phyloP scores from a whole-genome alignment of 2,329 filamentous ascomycete species.

The Neodidymelliopsis sp. region DNA sequence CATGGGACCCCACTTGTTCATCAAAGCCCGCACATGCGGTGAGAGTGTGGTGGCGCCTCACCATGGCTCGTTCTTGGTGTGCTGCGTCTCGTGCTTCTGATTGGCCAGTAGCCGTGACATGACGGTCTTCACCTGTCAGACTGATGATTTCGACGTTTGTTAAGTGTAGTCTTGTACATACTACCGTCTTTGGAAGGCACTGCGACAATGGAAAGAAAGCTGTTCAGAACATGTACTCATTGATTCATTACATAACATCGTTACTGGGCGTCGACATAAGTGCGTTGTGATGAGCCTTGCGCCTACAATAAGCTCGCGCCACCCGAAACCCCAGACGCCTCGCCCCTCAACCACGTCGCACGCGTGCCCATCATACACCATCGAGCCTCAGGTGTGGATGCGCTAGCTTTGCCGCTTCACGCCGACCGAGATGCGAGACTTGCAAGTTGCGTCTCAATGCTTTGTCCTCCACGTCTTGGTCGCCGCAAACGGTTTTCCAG shows the following conservation, averaged over 20 bases:
- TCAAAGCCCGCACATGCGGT: neutral
- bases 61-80: conserved; percentile 1
- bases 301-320: neutral
- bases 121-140: too few species aligned
- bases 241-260: neutral
- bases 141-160: too few species aligned
- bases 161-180: too few species aligned
- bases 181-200: too few species aligned
- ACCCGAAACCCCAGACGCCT: conserved; percentile 12
- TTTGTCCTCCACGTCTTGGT: neutral
- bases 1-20: conserved; percentile 1
- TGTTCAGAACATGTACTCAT: too few species aligned
- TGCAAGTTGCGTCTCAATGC: too few species aligned
- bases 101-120: conserved; percentile 4
- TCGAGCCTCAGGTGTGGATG: neutral
- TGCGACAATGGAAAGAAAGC: too few species aligned
- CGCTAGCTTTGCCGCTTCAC: neutral
- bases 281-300: too few species aligned
- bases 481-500: conserved; percentile 3
- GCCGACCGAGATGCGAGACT: neutral
- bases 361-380: neutral
- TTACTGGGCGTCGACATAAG: too few species aligned
- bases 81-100: neutral
- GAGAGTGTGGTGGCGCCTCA: conserved; percentile 7
- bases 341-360: conserved; percentile 1